Percentiles rank a stretch among this genome's conserved stretches.
phyloP scores from a whole-genome alignment of 2,329 filamentous ascomycete species.

The Scedosporium dehoogii region DNA sequence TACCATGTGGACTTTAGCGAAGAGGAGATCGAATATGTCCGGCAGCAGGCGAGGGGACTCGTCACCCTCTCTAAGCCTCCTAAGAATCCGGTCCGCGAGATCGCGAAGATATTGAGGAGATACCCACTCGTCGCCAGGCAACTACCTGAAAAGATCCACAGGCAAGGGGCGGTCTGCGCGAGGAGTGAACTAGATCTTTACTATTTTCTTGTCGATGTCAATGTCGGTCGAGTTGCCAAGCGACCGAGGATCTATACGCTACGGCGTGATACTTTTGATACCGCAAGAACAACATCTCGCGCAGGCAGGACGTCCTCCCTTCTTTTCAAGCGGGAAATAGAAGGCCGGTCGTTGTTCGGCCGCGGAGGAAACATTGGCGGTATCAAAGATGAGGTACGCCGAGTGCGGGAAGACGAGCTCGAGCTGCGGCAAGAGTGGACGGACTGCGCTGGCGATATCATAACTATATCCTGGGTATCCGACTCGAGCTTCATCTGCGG shows the following conservation, averaged over 20 bases:
- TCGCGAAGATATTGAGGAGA: conserved; percentile 12
- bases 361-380: conserved; percentile 30
- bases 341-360: conserved; percentile 32
- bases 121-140: conserved; percentile 4
- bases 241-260: conserved; percentile 20
- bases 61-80: conserved; percentile 5
- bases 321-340: conserved; percentile 38
- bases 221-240: conserved; percentile 12
- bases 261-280: conserved; percentile 18
- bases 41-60: conserved; percentile 8
- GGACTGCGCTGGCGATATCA: conserved; percentile 52
- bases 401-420: conserved; percentile 40
- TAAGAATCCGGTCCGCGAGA: conserved; percentile 10
- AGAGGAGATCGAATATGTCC: conserved; percentile 23
- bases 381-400: conserved; percentile 34
- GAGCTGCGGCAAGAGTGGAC: conserved; percentile 44
- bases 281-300: conserved; percentile 17
- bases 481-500: conserved; percentile 48
- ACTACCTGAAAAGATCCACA: conserved; percentile 9
- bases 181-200: conserved; percentile 22
- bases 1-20: conserved; percentile 37
- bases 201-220: conserved; percentile 27
- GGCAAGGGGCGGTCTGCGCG: conserved; percentile 11
- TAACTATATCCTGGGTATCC: conserved; percentile 47
- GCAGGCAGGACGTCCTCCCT: conserved; percentile 27